These are phyloP conservation scores for Phytophthora colocasiae DNA, from an alignment of 352 stramenopile species.

Conservation along the genomic window DNA sequence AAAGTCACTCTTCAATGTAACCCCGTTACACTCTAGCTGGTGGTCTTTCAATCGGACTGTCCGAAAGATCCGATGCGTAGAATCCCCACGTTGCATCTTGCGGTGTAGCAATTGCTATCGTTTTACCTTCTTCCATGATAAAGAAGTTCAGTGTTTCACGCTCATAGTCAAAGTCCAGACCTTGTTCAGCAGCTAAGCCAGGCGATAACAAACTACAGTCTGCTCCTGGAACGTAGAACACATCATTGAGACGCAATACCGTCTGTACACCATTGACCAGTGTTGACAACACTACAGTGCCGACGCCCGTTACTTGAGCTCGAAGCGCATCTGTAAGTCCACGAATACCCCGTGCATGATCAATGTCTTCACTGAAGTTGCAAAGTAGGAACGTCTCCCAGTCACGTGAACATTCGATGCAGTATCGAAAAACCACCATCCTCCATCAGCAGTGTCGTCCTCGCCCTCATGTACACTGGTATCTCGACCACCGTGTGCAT, in stretches of 20 bases:
- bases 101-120: neutral
- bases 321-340: neutral
- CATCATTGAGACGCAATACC: neutral
- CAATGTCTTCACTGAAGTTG: neutral
- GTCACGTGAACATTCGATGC: neutral
- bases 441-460: neutral
- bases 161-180: constrained; percentile 5
- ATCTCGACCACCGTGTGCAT: no score
- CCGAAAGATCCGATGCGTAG: no score
- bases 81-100: neutral
- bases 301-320: neutral
- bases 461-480: no score
- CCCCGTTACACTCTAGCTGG: no score
- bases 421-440: constrained; percentile 9
- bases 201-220: no score
- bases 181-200: constrained; percentile 6
- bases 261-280: neutral
- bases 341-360: neutral
- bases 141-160: neutral
- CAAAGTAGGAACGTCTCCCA: neutral
- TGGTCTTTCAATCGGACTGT: no score
- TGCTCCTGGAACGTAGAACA: constrained; percentile 5
- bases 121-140: neutral
- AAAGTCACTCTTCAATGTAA: no score
- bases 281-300: neutral